Base-by-base conservation (phyloP, 352 stramenopile genomes). In the Pythium aphanidermatum region DNA sequence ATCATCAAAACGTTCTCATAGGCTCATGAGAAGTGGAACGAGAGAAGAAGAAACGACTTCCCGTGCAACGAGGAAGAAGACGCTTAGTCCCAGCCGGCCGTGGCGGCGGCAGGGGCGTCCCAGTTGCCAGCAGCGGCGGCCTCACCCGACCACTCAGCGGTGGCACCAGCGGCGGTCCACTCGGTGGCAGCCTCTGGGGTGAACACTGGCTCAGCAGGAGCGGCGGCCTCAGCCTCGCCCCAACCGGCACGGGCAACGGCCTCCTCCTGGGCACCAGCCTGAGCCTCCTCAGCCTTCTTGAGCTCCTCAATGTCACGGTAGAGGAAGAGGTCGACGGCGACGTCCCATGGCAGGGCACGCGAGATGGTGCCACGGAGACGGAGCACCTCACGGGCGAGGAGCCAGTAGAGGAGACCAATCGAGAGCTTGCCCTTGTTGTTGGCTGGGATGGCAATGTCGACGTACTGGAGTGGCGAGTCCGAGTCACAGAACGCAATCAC, bases 391-490 rank as follows among this genome's bases (percentile, higher is more conserved):
- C 97, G 91, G 38, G 97, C 92, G 27, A 99, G 86, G 39, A 99
- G 81, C 96, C 96, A 99, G 92, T 99, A 99, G 61, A 99, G 79
- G 54, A 99, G 84, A 78, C 97, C 97, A 67, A 99, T 99, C 49
- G 95, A 99, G 55, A 98, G 92, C 84, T 99, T 99, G 78, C 96
- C 96, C 90, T 99, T 99, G 95, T 99, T 99, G 96, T 99, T 99
- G 60, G 94, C 92, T 47, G 97, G 97, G 76, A 99, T 99, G 60
- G 97, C 97, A 61, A 99, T 83, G 72, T 99, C 97, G 46, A 99
- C 96, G 79, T 97, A 98, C 75, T 98, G 86, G 51, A 99, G 82
- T 33, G 97, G 97, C 66, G 96, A 99, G 80, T 99, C 97, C 62
- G 95, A 98, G 81, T 99, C 96, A 65, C 96, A 99, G 62, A 99